phyloP scores from a whole-genome alignment of 768 basidiomycete genomes.

The Hypsizygus marmoreus region DNA sequence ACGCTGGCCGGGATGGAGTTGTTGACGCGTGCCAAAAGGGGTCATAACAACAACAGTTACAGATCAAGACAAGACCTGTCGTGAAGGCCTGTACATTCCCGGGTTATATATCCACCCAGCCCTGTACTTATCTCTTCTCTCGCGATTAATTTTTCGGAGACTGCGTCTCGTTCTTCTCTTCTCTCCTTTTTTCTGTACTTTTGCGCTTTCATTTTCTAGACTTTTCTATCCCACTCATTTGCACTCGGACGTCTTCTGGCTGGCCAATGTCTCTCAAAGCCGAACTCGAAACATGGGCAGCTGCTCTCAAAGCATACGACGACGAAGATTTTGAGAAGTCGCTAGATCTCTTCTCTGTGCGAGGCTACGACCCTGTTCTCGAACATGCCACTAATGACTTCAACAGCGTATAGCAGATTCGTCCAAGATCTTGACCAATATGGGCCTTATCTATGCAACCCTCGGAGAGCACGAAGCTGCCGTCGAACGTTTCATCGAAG shows the following conservation, averaged over 20 bases:
- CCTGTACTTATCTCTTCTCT: conserved; percentile 23
- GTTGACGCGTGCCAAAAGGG: conserved; percentile 20
- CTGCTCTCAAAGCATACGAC: conserved; percentile 89
- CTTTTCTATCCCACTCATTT: conserved; percentile 18
- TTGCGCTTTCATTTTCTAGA: conserved; percentile 23
- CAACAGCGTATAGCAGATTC: conserved; percentile 75
- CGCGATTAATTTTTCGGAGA: conserved; percentile 37
- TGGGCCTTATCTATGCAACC: conserved; percentile 92
- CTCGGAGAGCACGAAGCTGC: conserved; percentile 86
- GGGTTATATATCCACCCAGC: conserved; percentile 15
- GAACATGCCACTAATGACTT: conserved; percentile 6
- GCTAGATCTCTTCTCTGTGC: conserved; percentile 73
- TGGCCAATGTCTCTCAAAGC: conserved; percentile 63
- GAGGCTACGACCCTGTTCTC: conserved; percentile 24
- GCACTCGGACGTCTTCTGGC: conserved; percentile 26
- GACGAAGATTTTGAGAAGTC: conserved; percentile 77
- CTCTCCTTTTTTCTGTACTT: conserved; percentile 22
- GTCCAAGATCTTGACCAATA: conserved; percentile 90
- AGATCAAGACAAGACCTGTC: conserved; percentile 17
- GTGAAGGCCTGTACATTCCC: too few species aligned
- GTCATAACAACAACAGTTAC: conserved; percentile 33
- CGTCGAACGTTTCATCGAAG: conserved; percentile 77
- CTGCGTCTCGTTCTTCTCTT: conserved; percentile 42
- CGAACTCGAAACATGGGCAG: conserved; percentile 84
- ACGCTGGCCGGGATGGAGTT: conserved; percentile 9